Conservation (phyloP, 2,329 filamentous ascomycete species). For the Exophiala viscosa region DNA sequence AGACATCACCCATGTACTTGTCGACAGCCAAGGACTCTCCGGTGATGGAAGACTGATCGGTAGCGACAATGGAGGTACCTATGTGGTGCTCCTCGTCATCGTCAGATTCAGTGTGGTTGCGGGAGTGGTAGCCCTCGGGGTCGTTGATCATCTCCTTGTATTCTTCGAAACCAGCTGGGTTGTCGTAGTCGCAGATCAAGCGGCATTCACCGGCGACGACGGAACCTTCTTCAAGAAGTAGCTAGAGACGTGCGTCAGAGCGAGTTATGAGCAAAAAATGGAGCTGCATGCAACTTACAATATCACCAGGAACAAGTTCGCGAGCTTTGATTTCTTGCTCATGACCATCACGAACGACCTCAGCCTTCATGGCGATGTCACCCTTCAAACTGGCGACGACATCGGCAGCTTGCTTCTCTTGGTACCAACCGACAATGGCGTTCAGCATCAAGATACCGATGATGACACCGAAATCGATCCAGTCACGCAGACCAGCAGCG, state of each 20-base stretch:
- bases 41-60: slow-evolving; percentile 76
- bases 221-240: slow-evolving; percentile 68
- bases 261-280: neutral
- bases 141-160: slow-evolving; percentile 63
- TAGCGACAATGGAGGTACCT: slow-evolving; percentile 65
- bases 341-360: slow-evolving; percentile 63
- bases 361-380: slow-evolving; percentile 72
- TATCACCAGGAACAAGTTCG: slow-evolving; percentile 72
- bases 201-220: slow-evolving; percentile 67
- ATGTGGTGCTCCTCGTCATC: slow-evolving; percentile 59
- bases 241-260: slow-evolving; percentile 40
- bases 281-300: slow-evolving; percentile 49
- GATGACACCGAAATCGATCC: slow-evolving; percentile 75
- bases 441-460: slow-evolving; percentile 72
- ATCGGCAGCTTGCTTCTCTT: slow-evolving; percentile 76
- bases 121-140: slow-evolving; percentile 57
- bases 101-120: slow-evolving; percentile 56
- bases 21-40: slow-evolving; percentile 76
- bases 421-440: slow-evolving; percentile 73
- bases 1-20: slow-evolving; percentile 71
- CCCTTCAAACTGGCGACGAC: slow-evolving; percentile 71
- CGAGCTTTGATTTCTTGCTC: slow-evolving; percentile 68
- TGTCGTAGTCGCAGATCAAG: slow-evolving; percentile 69
- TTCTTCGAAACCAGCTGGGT: slow-evolving; percentile 63
- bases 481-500: slow-evolving; percentile 69